A percentile compares a stretch with the other conserved stretches of the same genome.
These are phyloP conservation scores for Silene noctiflora DNA, from an alignment of 179 eudicot genomes.

Conservation along the genomic window DNA sequence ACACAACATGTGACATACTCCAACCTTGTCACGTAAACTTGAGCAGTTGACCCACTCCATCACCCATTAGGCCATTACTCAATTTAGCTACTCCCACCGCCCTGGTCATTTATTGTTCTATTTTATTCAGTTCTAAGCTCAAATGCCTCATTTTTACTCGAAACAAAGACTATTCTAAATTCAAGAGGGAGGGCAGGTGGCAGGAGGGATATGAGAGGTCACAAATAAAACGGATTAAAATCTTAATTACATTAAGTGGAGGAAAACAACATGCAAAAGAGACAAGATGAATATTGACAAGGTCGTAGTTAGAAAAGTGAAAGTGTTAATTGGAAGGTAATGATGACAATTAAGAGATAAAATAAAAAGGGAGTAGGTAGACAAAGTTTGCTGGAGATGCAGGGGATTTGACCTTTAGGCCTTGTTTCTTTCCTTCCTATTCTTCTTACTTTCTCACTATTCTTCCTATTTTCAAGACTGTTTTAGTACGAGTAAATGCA, in stretches of 20 bases:
- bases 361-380: neutral
- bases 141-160: too few species aligned
- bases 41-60: too few species aligned
- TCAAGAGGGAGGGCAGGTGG: too few species aligned
- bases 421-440: slow-evolving; percentile 26
- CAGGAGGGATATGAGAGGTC: too few species aligned
- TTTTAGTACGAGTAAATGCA: neutral
- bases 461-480: neutral
- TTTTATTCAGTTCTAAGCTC: too few species aligned
- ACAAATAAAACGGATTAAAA: too few species aligned
- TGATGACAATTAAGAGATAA: slow-evolving; percentile 21
- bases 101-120: too few species aligned
- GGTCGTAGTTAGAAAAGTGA: slow-evolving; percentile 21
- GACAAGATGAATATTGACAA: slow-evolving; percentile 23
- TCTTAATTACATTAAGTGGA: neutral
- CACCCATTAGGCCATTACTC: too few species aligned
- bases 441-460: neutral
- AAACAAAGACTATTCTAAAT: too few species aligned
- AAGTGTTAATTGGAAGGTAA: slow-evolving; percentile 18
- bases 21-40: neutral
- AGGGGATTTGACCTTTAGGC: slow-evolving; percentile 39
- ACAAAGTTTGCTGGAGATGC: slow-evolving; percentile 28
- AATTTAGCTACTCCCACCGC: too few species aligned
- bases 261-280: neutral
- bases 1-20: slow-evolving; percentile 22